Evolutionary conservation across 2,329 filamentous ascomycete species (phyloP).

Genomic region (Penicillium thymicola): DNA sequence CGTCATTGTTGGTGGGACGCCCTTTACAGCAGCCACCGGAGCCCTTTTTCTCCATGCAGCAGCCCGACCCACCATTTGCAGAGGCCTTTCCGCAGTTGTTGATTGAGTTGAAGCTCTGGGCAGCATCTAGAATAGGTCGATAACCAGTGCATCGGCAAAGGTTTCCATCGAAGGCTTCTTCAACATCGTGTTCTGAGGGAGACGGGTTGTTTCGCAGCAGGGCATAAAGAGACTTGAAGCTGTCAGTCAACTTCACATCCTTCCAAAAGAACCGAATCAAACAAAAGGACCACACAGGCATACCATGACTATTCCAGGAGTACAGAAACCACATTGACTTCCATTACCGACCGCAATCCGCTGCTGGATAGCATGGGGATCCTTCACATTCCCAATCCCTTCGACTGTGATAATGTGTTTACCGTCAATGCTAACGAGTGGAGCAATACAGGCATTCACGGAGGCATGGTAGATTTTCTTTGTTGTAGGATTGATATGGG

Average conservation of each 20-base stretch:
- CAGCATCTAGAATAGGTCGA: constrained; percentile 86
- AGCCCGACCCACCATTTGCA: constrained; percentile 61
- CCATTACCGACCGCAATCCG: constrained; percentile 87
- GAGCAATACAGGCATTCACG: constrained; percentile 92
- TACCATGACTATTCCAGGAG: constrained; percentile 91
- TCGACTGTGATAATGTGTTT: constrained; percentile 99
- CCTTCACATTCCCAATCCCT: constrained; percentile 84
- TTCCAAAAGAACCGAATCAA: neutral
- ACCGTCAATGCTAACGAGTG: constrained; percentile 86
- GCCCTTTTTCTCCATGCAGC: constrained; percentile 67
- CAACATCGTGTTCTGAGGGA: constrained; percentile 77
- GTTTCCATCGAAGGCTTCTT: constrained; percentile 97
- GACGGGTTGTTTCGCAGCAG: constrained; percentile 77
- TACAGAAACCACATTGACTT: constrained; percentile 94
- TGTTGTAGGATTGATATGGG: constrained; percentile 88
- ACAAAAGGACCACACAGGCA: constrained; percentile 1
- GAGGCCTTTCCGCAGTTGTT: constrained; percentile 58
- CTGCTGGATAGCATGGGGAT: constrained; percentile 86
- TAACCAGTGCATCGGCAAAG: constrained; percentile 95
- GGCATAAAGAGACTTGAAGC: constrained; percentile 74
- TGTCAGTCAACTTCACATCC: constrained; percentile 5
- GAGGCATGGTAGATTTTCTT: constrained; percentile 93
- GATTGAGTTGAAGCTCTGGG: constrained; percentile 67
- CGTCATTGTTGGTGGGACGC: constrained; percentile 43
- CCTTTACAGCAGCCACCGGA: constrained; percentile 66